Evolutionary conservation across 2,329 filamentous ascomycete species (phyloP).

Genomic region (Cladosporium velox): DNA sequence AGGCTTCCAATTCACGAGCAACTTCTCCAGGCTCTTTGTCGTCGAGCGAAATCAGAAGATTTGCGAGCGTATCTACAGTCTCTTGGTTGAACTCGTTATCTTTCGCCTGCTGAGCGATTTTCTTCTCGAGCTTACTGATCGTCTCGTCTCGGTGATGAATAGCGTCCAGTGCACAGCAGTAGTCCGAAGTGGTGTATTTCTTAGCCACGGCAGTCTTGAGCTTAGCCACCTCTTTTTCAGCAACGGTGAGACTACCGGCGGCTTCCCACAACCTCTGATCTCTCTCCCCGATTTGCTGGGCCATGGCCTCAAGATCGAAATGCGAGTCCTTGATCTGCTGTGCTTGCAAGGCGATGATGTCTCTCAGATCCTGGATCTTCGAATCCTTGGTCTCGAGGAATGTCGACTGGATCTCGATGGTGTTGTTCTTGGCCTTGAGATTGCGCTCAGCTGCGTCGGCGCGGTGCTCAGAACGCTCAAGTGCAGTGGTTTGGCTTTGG

Average conservation of each 20-base stretch:
- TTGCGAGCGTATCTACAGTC: not conserved
- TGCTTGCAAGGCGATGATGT: not conserved
- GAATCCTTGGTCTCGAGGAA: not conserved
- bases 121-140: not conserved
- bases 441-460: not conserved
- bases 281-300: not conserved
- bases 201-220: not conserved
- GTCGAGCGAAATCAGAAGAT: not conserved
- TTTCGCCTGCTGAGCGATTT: not conserved
- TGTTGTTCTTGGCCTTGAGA: not conserved
- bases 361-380: not conserved
- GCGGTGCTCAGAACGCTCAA: not conserved
- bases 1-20: not conserved
- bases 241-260: not conserved
- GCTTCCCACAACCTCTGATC: not conserved
- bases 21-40: not conserved
- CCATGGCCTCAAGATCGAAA: not conserved
- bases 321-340: not conserved
- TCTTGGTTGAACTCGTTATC: not conserved
- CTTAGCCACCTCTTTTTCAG: not conserved
- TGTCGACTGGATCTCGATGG: not conserved
- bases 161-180: not conserved
- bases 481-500: not conserved
- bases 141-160: not conserved
- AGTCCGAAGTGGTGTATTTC: not conserved